A percentile compares a stretch with the other conserved stretches of the same genome.
Evolutionary conservation across 75 land plant species (phyloP).

Genomic region (Gnetum montanum): DNA sequence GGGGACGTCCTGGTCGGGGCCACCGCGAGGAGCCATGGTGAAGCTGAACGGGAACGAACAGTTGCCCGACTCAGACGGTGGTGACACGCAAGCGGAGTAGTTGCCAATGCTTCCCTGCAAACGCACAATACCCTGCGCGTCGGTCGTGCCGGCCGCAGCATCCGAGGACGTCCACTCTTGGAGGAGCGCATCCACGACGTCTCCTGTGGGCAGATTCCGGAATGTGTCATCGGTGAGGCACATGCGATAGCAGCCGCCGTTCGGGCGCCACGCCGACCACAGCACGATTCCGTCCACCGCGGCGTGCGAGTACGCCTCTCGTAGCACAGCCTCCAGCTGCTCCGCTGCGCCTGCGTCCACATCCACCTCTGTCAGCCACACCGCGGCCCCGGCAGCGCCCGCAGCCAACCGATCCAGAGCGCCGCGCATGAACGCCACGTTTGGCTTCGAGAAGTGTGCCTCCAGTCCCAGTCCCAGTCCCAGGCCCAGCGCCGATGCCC

Average conservation of each 20-base stretch:
- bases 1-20: too few species aligned
- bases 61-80: too few species aligned
- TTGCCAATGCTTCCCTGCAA: conserved; percentile 61
- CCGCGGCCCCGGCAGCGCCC: conserved; percentile 20
- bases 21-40: too few species aligned
- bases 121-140: conserved; percentile 33
- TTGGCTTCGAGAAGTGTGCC: conserved; percentile 38
- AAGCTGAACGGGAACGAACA: too few species aligned
- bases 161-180: conserved; percentile 49
- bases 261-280: conserved; percentile 35
- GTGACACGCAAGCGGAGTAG: conserved; percentile 7
- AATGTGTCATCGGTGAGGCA: conserved; percentile 64
- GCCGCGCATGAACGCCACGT: conserved; percentile 42
- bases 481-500: conserved; percentile 18
- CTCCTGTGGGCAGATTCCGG: conserved; percentile 66
- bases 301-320: conserved; percentile 48
- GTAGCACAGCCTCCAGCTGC: conserved; percentile 33
- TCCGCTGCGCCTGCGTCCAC: conserved; percentile 16
- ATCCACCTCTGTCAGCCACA: conserved; percentile 74
- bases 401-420: conserved; percentile 38
- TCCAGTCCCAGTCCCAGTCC: conserved; percentile 68
- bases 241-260: conserved; percentile 77
- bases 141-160: conserved; percentile 19
- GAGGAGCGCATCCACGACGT: conserved; percentile 59
- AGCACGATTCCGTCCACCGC: conserved; percentile 50